phyloP scores from a whole-genome alignment of 306 rosid species.

The Vigna unguiculata region DNA sequence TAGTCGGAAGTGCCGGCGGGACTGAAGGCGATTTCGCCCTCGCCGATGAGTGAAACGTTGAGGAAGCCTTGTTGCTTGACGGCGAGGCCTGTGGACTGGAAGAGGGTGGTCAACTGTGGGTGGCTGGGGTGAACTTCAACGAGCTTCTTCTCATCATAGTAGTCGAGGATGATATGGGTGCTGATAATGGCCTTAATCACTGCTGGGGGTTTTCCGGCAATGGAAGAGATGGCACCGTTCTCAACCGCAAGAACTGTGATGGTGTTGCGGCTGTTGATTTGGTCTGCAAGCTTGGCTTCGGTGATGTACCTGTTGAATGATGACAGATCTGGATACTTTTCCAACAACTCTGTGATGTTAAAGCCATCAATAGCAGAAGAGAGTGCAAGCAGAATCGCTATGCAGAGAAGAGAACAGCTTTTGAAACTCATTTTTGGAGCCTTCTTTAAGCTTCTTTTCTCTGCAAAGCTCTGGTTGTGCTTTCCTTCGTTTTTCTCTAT shows the following conservation, averaged over 20 bases:
- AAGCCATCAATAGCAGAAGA: constrained; percentile 50
- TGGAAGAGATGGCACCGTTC: constrained; percentile 23
- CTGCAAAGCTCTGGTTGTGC: background rate
- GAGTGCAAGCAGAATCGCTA: constrained; percentile 47
- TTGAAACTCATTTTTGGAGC: constrained; percentile 49
- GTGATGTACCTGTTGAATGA: constrained; percentile 53
- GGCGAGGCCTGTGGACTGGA: constrained; percentile 65
- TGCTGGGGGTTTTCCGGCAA: constrained; percentile 51
- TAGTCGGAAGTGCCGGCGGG: constrained; percentile 37
- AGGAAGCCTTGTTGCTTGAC: constrained; percentile 52
- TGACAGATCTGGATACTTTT: constrained; percentile 45
- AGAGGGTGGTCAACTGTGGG: constrained; percentile 58
- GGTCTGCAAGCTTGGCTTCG: constrained; percentile 54
- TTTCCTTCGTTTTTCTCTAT: background rate
- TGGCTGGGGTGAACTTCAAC: background rate
- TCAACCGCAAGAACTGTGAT: constrained; percentile 63
- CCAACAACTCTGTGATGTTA: constrained; percentile 57
- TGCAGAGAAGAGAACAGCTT: constrained; percentile 46
- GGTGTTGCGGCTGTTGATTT: constrained; percentile 56
- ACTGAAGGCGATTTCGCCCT: constrained; percentile 62
- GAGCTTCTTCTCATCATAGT: constrained; percentile 63
- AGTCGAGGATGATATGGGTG: constrained; percentile 65
- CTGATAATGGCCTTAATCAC: constrained; percentile 52
- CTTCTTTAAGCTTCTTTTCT: background rate
- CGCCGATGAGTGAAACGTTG: constrained; percentile 42